These are phyloP conservation scores for Podospora fimiseda DNA, from an alignment of 495 filamentous ascomycete genomes.

Conservation along the genomic window DNA sequence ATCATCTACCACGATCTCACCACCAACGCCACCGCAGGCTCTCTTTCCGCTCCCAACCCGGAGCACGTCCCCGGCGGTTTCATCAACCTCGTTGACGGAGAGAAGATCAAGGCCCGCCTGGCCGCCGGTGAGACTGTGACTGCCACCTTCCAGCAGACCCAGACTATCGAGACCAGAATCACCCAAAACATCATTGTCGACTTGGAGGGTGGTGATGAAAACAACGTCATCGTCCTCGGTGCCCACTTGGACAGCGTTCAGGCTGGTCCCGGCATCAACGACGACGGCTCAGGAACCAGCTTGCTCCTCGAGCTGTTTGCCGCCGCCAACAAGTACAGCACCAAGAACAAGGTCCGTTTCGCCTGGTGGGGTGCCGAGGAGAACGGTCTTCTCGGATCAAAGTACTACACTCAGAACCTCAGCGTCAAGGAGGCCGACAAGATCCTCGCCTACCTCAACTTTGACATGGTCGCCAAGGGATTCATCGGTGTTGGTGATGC, in stretches of 20 bases:
- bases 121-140: conserved; percentile 23
- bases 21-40: conserved; percentile 23
- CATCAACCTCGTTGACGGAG: conserved; percentile 32
- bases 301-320: conserved; percentile 35
- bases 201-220: conserved; percentile 25
- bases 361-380: conserved; percentile 45
- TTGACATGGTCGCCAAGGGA: conserved; percentile 36
- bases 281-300: conserved; percentile 29
- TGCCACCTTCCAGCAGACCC: conserved; percentile 34
- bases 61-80: conserved; percentile 30
- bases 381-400: conserved; percentile 36
- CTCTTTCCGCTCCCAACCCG: conserved; percentile 29
- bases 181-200: conserved; percentile 41
- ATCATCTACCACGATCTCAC: conserved; percentile 34
- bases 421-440: conserved; percentile 27
- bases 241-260: conserved; percentile 42
- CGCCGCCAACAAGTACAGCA: conserved; percentile 23
- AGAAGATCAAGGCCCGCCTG: conserved; percentile 22
- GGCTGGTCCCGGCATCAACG: conserved; percentile 35
- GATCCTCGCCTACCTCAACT: conserved; percentile 42
- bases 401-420: conserved; percentile 32
- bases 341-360: conserved; percentile 38
- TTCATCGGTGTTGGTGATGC: conserved; percentile 39
- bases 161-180: conserved; percentile 29
- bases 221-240: conserved; percentile 37